A percentile compares a stretch with the other conserved stretches of the same genome.
Conservation (phyloP, 2,329 filamentous ascomycete genomes). For the Venturia carpophila region DNA sequence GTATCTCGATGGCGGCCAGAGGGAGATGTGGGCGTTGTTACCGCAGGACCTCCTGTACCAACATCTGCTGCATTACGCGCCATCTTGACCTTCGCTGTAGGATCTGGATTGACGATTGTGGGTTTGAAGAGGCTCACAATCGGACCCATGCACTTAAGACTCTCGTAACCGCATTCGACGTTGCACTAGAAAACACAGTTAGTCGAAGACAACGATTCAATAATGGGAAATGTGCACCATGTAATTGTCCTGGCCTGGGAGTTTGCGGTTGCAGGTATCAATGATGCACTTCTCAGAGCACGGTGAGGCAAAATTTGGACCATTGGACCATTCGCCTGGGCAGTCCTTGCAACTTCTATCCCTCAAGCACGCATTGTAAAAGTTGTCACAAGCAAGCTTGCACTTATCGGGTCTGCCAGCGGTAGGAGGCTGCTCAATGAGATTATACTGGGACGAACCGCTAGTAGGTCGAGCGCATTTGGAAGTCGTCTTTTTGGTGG, state of each 20-base stretch:
- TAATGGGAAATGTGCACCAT: neutral
- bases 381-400: neutral
- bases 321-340: neutral
- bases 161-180: neutral
- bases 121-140: neutral
- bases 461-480: neutral
- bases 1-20: neutral
- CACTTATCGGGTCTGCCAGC: neutral
- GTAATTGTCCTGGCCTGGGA: neutral
- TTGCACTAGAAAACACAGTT: neutral
- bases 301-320: neutral
- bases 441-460: neutral
- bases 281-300: neutral
- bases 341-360: neutral
- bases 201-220: neutral
- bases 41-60: neutral
- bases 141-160: neutral
- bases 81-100: neutral
- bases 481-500: neutral
- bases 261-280: neutral
- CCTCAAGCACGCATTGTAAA: neutral
- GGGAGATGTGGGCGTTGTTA: neutral
- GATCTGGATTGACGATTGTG: neutral
- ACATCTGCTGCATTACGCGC: neutral
- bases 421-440: neutral